Evolutionary conservation across 495 filamentous ascomycete genomes (phyloP).

Genomic region (Daldinia caldariorum): DNA sequence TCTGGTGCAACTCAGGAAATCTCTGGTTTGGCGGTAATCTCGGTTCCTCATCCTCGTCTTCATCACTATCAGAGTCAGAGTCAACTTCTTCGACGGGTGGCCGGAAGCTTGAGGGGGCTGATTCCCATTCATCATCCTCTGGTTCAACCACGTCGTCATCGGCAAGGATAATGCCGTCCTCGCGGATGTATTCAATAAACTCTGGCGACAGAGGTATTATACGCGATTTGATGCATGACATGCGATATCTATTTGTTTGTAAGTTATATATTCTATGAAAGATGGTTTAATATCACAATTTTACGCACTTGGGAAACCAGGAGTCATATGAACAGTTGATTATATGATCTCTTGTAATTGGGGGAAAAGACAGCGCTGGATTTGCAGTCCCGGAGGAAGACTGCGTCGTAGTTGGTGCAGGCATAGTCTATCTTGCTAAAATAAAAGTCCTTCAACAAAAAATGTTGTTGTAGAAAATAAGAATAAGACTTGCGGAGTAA

Average conservation of each 20-base stretch:
- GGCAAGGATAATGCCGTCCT: slow-evolving; percentile 91
- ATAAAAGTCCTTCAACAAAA: neutral
- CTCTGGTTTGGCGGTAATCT: slow-evolving; percentile 55
- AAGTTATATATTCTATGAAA: slow-evolving; percentile 17
- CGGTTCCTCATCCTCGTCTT: slow-evolving; percentile 47
- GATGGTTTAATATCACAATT: neutral
- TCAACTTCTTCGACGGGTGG: slow-evolving; percentile 50
- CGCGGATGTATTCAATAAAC: slow-evolving; percentile 88
- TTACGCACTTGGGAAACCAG: slow-evolving; percentile 80
- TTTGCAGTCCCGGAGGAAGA: slow-evolving; percentile 28
- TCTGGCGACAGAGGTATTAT: slow-evolving; percentile 76
- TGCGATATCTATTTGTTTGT: slow-evolving; percentile 68
- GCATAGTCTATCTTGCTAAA: slow-evolving; percentile 34
- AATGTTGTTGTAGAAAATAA: neutral
- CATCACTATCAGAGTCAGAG: slow-evolving; percentile 53
- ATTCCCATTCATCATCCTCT: slow-evolving; percentile 61
- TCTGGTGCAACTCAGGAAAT: slow-evolving; percentile 75
- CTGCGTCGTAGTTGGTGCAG: slow-evolving; percentile 36
- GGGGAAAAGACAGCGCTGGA: slow-evolving; percentile 70
- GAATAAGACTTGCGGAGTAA: neutral
- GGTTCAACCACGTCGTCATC: slow-evolving; percentile 57
- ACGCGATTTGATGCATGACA: slow-evolving; percentile 82
- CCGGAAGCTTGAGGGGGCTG: slow-evolving; percentile 45
- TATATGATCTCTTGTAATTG: slow-evolving; percentile 84
- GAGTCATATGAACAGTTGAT: slow-evolving; percentile 91